phyloP scores from a whole-genome alignment of 2,329 filamentous ascomycete species.

The Bipolaris victoriae region DNA sequence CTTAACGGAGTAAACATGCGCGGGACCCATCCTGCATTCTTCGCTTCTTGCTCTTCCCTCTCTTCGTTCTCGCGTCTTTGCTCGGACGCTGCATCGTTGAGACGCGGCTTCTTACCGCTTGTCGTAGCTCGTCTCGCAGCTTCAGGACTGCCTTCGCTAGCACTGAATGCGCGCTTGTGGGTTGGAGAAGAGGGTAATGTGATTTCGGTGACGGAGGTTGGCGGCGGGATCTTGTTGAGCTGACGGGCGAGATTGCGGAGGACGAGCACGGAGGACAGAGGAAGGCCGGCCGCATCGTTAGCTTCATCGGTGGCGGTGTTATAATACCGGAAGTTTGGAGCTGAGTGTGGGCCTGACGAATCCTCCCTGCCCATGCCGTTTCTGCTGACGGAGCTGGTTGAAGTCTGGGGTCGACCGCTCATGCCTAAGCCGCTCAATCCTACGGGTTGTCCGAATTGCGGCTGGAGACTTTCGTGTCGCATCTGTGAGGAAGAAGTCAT shows the following conservation, averaged over 20 bases:
- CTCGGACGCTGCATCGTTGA: constrained; percentile 41
- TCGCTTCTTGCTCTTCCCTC: constrained; percentile 57
- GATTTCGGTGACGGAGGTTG: constrained; percentile 30
- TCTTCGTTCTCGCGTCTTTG: constrained; percentile 39
- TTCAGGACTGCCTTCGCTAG: constrained; percentile 36
- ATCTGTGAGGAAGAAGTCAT: constrained; percentile 38
- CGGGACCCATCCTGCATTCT: constrained; percentile 68
- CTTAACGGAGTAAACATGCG: constrained; percentile 70
- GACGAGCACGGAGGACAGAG: constrained; percentile 77
- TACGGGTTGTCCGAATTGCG: constrained; percentile 40
- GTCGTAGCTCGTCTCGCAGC: constrained; percentile 30
- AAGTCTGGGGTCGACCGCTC: constrained; percentile 27
- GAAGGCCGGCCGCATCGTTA: constrained; percentile 72
- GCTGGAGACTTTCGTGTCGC: constrained; percentile 37
- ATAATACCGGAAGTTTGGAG: constrained; percentile 47
- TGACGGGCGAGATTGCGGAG: constrained; percentile 74
- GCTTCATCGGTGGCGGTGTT: constrained; percentile 58
- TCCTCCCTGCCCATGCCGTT: constrained; percentile 29
- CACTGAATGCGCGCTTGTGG: constrained; percentile 42
- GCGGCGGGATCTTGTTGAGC: constrained; percentile 47
- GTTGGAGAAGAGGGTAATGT: constrained; percentile 31
- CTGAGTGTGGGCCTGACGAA: constrained; percentile 22
- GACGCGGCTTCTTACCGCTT: constrained; percentile 53
- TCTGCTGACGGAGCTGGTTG: constrained; percentile 26
- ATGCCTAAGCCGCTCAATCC: constrained; percentile 39